Evolutionary conservation across 768 basidiomycete species (phyloP).

Genomic region (Russula earlei): DNA sequence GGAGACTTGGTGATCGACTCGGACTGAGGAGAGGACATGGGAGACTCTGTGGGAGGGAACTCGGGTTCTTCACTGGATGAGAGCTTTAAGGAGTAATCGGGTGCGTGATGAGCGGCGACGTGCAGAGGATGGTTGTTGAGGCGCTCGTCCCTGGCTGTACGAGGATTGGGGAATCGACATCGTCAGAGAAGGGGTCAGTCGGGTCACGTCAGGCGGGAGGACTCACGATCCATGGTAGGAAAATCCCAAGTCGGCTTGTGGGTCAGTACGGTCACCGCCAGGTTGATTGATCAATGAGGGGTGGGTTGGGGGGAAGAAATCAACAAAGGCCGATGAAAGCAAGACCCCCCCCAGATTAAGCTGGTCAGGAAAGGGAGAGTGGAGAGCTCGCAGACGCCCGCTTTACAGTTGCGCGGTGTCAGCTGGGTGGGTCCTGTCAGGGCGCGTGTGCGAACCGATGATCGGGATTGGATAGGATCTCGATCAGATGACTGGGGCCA

Average conservation of each 20-base stretch:
- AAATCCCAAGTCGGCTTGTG: constrained; percentile 18
- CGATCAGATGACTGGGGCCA: constrained; percentile 15
- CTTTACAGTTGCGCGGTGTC: constrained; percentile 11
- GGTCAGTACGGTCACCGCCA: constrained; percentile 19
- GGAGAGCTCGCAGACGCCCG: constrained; percentile 4
- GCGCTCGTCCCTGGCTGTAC: constrained; percentile 17
- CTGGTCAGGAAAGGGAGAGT: constrained; percentile 10
- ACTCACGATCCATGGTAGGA: constrained; percentile 20
- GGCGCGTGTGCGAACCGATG: constrained; percentile 19
- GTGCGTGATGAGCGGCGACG: background rate
- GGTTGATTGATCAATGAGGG: constrained; percentile 9
- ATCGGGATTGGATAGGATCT: constrained; percentile 18
- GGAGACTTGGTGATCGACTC: constrained; percentile 16
- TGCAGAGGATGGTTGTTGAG: background rate
- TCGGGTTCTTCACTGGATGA: constrained; percentile 1
- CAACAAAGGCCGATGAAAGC: constrained; percentile 7
- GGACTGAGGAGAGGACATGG: constrained; percentile 16
- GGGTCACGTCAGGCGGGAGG: background rate
- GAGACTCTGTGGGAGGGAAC: constrained; percentile 5
- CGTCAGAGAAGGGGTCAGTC: background rate
- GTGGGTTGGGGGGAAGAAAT: background rate
- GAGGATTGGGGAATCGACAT: background rate
- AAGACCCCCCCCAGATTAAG: constrained; percentile 3
- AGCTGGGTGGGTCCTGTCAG: constrained; percentile 9
- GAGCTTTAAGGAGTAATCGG: background rate